Evolutionary conservation across 169 alveolate species (phyloP).

Genomic region (Plasmodium malariae): DNA sequence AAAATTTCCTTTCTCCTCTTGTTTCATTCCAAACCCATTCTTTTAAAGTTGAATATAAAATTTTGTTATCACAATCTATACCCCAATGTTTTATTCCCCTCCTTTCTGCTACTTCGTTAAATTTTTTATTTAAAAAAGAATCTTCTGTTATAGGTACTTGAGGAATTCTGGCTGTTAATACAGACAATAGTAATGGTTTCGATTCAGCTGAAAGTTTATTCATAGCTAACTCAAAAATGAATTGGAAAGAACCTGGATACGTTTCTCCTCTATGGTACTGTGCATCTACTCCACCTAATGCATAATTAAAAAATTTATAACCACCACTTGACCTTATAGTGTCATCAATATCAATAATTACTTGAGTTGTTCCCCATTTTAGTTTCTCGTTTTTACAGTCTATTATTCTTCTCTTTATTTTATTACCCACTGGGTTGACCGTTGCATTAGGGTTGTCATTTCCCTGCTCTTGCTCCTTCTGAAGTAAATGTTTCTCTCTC

Average conservation of each 20-base stretch:
- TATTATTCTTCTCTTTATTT: conserved; percentile 51
- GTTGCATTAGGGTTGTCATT: not conserved
- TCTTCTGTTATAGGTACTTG: conserved; percentile 90
- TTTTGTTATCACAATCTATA: conserved; percentile 87
- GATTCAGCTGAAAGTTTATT: conserved; percentile 81
- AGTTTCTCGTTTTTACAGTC: conserved; percentile 73
- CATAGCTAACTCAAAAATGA: conserved; percentile 86
- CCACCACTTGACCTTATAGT: conserved; percentile 91
- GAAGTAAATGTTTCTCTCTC: not conserved
- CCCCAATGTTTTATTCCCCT: conserved; percentile 89
- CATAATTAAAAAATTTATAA: conserved; percentile 84
- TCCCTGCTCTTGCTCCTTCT: not conserved
- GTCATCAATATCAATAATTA: conserved; percentile 88
- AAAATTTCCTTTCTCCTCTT: conserved; percentile 87
- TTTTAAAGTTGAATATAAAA: conserved; percentile 87
- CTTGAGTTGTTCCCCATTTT: conserved; percentile 77
- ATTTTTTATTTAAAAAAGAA: conserved; percentile 83
- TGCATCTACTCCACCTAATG: conserved; percentile 90
- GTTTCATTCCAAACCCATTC: conserved; percentile 91
- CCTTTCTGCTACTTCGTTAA: conserved; percentile 86
- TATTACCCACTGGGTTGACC: not conserved
- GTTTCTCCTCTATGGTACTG: conserved; percentile 88
- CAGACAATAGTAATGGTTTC: conserved; percentile 87
- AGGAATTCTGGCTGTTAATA: conserved; percentile 90
- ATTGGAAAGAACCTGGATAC: conserved; percentile 87